Conservation (phyloP, 225 moss, liverwort and hornwort genomes). For the Antitrichia curtipendula region DNA sequence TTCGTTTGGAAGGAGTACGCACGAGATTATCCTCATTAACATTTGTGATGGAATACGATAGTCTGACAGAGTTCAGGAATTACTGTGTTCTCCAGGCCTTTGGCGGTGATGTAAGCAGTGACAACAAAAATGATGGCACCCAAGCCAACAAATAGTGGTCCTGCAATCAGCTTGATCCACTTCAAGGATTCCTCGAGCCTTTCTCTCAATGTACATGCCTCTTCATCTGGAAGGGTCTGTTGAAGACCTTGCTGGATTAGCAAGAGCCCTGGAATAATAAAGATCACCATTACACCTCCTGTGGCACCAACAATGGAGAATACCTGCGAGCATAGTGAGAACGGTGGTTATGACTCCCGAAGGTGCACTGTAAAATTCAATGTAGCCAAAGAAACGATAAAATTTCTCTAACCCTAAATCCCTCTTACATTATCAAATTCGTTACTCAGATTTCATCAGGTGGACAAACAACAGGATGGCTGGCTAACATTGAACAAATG, state of each 20-base stretch:
- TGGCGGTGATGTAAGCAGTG: slow-evolving; percentile 20
- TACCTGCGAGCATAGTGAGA: slow-evolving; percentile 29
- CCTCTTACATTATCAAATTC: neutral
- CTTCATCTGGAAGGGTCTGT: slow-evolving; percentile 9
- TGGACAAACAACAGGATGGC: neutral
- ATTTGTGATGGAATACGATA: slow-evolving; percentile 4
- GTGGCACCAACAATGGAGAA: slow-evolving; percentile 77
- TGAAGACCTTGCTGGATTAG: slow-evolving; percentile 22
- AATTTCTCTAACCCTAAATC: neutral
- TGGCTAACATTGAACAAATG: neutral
- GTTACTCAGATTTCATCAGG: neutral
- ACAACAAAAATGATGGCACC: slow-evolving; percentile 34
- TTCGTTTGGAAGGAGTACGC: neutral
- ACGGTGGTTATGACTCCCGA: neutral
- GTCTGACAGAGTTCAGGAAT: neutral
- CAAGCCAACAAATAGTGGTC: slow-evolving; percentile 22
- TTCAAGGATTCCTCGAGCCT: slow-evolving; percentile 19
- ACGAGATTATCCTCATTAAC: neutral
- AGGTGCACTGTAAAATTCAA: neutral
- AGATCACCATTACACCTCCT: slow-evolving; percentile 92
- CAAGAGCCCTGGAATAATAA: slow-evolving; percentile 62
- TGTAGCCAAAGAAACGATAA: neutral
- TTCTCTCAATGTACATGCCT: neutral
- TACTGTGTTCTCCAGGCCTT: neutral
- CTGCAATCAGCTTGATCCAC: slow-evolving; percentile 30